phyloP scores from a whole-genome alignment of 345 rosid species.

The Capsella bursapastoris region DNA sequence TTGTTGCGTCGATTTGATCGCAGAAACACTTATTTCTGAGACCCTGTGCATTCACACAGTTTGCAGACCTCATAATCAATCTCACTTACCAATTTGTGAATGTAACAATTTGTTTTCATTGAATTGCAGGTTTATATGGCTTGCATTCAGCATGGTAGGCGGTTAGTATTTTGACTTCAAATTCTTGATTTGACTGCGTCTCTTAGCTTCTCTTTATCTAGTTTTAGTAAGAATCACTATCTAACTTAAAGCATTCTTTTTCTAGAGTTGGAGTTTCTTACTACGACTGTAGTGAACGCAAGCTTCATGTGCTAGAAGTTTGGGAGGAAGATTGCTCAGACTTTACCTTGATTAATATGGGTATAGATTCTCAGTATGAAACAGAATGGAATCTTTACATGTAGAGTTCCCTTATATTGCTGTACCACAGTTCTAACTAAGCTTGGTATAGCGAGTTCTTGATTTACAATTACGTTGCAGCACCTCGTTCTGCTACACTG shows the following conservation, averaged over 20 bases:
- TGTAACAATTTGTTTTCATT: conserved; percentile 29
- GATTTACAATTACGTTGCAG: conserved; percentile 18
- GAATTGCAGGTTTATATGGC: conserved; percentile 90
- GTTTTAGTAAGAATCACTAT: conserved; percentile 7
- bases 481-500: conserved; percentile 21
- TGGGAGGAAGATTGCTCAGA: conserved; percentile 88
- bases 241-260: conserved; percentile 22
- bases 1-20: conserved; percentile 21
- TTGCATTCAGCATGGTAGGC: conserved; percentile 73
- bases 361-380: conserved; percentile 47
- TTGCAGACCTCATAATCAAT: conserved; percentile 7
- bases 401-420: neutral
- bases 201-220: conserved; percentile 3
- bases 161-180: conserved; percentile 56
- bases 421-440: neutral
- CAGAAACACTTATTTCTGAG: conserved; percentile 1
- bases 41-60: neutral
- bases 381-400: conserved; percentile 11
- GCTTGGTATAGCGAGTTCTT: conserved; percentile 1
- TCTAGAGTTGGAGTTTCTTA: conserved; percentile 86
- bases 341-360: conserved; percentile 78
- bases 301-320: conserved; percentile 88
- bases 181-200: conserved; percentile 3
- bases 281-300: conserved; percentile 78
- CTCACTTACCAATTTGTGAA: neutral